Percentiles rank a stretch among this genome's conserved stretches.
Conservation (phyloP, 345 rosid genomes). For the Psidium guajava region DNA sequence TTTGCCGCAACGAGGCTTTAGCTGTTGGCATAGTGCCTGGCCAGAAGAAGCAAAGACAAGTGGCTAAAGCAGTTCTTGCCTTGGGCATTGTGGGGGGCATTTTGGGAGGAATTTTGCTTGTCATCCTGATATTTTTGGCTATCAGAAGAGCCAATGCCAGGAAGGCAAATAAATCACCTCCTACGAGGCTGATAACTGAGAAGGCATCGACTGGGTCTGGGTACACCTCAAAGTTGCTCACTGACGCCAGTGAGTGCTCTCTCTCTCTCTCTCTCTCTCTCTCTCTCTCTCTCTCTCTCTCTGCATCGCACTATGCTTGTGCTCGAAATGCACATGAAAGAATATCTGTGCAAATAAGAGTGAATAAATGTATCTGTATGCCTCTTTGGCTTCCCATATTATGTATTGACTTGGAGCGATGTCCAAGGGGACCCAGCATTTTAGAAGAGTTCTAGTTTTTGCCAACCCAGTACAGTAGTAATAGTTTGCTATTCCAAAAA, state of each 20-base stretch:
- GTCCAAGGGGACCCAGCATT: background rate
- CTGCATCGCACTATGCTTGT: background rate
- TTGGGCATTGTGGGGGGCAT: slow-evolving; percentile 48
- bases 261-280: background rate
- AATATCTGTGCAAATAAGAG: background rate
- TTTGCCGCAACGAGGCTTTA: slow-evolving; percentile 78
- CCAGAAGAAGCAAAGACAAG: slow-evolving; percentile 20
- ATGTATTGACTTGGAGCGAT: background rate
- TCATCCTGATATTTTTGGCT: slow-evolving; percentile 36
- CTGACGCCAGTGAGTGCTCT: slow-evolving; percentile 71
- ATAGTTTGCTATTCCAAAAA: background rate
- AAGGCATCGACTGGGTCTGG: slow-evolving; percentile 43
- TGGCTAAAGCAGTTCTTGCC: slow-evolving; percentile 29
- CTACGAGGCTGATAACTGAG: slow-evolving; percentile 56
- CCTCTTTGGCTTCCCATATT: background rate
- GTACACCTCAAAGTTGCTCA: slow-evolving; percentile 70
- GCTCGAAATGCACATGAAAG: background rate
- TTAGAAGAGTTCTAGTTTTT: background rate
- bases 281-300: background rate
- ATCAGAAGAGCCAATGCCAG: slow-evolving; percentile 23
- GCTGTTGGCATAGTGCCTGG: slow-evolving; percentile 77
- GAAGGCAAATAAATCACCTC: slow-evolving; percentile 17
- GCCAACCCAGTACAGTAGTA: background rate
- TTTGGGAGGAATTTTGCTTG: slow-evolving; percentile 41
- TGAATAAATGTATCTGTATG: background rate